Conservation (phyloP, 345 rosid species). For the Melaleuca quinquenervia region DNA sequence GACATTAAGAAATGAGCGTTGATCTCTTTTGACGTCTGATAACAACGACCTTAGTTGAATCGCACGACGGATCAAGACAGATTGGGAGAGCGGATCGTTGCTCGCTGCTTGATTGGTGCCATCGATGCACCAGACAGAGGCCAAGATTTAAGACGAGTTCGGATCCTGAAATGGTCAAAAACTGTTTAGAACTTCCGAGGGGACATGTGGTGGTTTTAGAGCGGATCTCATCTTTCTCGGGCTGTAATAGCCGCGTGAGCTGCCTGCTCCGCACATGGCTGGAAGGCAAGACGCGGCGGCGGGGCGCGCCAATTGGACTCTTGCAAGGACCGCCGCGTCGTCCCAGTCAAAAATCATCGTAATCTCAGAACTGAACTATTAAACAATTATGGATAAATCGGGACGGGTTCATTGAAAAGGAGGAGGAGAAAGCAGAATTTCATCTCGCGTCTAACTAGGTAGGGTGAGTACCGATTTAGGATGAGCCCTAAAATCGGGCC, state of each 20-base stretch:
- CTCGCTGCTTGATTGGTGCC: not conserved
- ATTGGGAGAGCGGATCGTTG: no score
- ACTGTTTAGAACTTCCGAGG: accelerated
- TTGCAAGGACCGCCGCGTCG: not conserved
- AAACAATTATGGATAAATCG: not conserved
- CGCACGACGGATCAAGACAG: no score
- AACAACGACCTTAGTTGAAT: no score
- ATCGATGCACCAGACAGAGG: not conserved
- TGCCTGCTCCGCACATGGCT: not conserved
- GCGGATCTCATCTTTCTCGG: no score
- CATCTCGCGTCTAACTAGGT: not conserved
- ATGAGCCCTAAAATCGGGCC: no score
- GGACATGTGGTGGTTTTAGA: not conserved
- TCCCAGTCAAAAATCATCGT: not conserved
- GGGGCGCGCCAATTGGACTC: not conserved
- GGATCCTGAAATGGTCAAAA: not conserved
- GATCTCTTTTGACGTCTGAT: no score
- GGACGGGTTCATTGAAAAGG: not conserved
- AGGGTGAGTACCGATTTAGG: not conserved
- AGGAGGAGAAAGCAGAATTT: not conserved
- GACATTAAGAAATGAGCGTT: no score
- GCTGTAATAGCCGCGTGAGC: not conserved
- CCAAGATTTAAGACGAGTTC: not conserved
- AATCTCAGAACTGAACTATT: not conserved
- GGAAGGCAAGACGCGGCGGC: not conserved